Percentiles rank a stretch among this genome's conserved stretches.
These are phyloP conservation scores for Candida endomychidarum DNA, from an alignment of 805 yeast species.

Conservation along the genomic window DNA sequence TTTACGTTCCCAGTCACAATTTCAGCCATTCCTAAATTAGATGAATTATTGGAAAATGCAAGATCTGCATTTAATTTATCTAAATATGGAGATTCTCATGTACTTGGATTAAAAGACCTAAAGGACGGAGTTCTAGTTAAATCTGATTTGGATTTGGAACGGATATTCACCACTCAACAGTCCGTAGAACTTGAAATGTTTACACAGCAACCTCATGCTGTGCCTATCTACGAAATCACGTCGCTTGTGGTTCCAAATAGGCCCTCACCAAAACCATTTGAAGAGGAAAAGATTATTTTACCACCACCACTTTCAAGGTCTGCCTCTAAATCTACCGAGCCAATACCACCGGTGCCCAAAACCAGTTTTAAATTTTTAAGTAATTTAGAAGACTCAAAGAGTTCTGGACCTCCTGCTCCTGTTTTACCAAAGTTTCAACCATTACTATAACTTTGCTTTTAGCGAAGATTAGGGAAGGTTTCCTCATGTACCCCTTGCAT, in stretches of 20 bases:
- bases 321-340: conserved; percentile 12
- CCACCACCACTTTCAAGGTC: conserved; percentile 31
- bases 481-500: too few relatives aligned
- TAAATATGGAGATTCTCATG: conserved; percentile 16
- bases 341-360: conserved; percentile 13
- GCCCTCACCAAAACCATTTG: conserved; percentile 6
- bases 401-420: conserved; percentile 27
- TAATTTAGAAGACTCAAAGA: conserved; percentile 19
- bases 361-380: conserved; percentile 20
- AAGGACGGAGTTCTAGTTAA: conserved; percentile 26
- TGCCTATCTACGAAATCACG: conserved; percentile 38
- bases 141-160: conserved; percentile 38
- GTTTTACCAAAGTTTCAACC: conserved; percentile 35
- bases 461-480: too few relatives aligned
- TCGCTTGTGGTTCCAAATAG: conserved; percentile 28
- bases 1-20: conserved; percentile 64
- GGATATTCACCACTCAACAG: conserved; percentile 31
- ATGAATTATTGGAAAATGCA: conserved; percentile 79
- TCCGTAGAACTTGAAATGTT: conserved; percentile 38
- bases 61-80: conserved; percentile 59
- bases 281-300: conserved; percentile 27
- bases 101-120: conserved; percentile 28
- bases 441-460: conserved; percentile 22
- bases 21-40: conserved; percentile 76
- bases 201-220: conserved; percentile 32